A percentile compares a stretch with the other conserved stretches of the same genome.
Conservation (phyloP, 306 rosid genomes). For the Citrullus colocynthis region DNA sequence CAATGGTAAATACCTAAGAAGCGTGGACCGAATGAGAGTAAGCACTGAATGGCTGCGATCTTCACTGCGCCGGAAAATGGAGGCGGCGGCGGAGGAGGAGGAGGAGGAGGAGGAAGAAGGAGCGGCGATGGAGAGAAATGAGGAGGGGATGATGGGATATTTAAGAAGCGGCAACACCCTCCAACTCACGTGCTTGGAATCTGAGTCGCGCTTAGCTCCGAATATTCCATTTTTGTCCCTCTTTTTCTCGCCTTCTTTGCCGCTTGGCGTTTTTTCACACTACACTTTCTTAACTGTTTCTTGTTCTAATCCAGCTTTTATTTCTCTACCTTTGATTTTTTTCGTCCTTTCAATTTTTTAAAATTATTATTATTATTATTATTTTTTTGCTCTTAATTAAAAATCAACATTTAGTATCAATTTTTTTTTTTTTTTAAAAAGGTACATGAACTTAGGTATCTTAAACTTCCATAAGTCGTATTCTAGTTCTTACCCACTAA, state of each 20-base stretch:
- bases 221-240: not conserved
- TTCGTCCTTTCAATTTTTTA: too few species aligned
- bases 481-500: too few species aligned
- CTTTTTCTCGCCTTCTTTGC: not conserved
- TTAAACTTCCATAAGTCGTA: too few species aligned
- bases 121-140: not conserved
- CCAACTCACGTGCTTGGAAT: not conserved
- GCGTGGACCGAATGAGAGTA: too few species aligned
- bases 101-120: not conserved
- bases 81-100: not conserved
- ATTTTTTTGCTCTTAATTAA: too few species aligned
- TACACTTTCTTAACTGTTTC: not conserved
- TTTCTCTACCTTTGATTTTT: not conserved
- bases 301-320: not conserved
- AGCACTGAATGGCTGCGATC: not conserved
- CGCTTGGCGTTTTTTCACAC: not conserved
- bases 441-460: too few species aligned
- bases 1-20: not conserved
- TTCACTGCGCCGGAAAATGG: not conserved
- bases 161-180: constrained; percentile 15
- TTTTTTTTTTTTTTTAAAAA: too few species aligned
- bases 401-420: too few species aligned
- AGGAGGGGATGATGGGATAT: constrained; percentile 2
- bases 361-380: too few species aligned
- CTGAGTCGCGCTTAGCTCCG: not conserved